Conservation (phyloP, 2,329 filamentous ascomycete species). For the Bisporella sp. region DNA sequence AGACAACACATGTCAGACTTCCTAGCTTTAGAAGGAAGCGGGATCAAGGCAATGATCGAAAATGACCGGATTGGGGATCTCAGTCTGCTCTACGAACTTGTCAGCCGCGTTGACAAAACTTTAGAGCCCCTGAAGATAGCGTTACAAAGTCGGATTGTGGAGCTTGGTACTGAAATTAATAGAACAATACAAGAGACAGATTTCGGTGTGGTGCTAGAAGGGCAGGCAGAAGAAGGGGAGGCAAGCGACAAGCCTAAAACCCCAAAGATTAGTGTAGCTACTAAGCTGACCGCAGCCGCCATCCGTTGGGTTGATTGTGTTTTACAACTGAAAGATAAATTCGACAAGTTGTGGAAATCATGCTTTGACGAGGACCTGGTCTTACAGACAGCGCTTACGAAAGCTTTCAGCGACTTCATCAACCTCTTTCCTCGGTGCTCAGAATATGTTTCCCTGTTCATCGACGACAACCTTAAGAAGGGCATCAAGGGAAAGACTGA, state of each 20-base stretch:
- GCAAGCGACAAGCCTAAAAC: constrained; percentile 43
- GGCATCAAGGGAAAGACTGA: constrained; percentile 92
- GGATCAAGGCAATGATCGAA: constrained; percentile 83
- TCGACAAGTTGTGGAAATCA: constrained; percentile 67
- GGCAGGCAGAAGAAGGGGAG: constrained; percentile 39
- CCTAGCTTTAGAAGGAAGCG: constrained; percentile 75
- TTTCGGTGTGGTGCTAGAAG: constrained; percentile 31
- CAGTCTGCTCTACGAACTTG: constrained; percentile 71
- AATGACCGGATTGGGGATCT: constrained; percentile 78
- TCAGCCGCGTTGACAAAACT: constrained; percentile 67
- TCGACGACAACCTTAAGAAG: constrained; percentile 92
- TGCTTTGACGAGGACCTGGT: constrained; percentile 72
- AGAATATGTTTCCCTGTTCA: constrained; percentile 92
- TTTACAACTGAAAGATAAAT: constrained; percentile 77
- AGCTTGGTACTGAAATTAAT: constrained; percentile 80
- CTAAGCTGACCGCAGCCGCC: constrained; percentile 77
- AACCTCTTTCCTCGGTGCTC: constrained; percentile 80
- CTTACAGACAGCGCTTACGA: constrained; percentile 74
- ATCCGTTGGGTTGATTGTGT: constrained; percentile 96
- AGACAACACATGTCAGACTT: constrained; percentile 71
- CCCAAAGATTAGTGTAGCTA: constrained; percentile 47
- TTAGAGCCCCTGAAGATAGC: constrained; percentile 64
- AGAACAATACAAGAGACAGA: constrained; percentile 51
- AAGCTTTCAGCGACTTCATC: constrained; percentile 89
- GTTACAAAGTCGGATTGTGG: constrained; percentile 67